Base-by-base conservation (phyloP, 495 filamentous ascomycete genomes). In the Xylaria scruposa region DNA sequence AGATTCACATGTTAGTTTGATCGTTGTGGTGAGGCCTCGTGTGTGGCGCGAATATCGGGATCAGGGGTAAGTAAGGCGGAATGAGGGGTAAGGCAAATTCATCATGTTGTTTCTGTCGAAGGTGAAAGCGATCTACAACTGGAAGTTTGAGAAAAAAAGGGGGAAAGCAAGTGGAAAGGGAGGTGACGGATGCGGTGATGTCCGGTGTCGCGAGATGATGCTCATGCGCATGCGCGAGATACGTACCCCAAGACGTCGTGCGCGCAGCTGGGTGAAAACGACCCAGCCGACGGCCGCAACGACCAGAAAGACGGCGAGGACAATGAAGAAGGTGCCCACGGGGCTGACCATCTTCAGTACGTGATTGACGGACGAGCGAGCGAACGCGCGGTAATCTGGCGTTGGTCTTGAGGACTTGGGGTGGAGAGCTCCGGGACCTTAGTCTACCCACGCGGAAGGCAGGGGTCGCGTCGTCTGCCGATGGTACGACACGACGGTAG, bases 211-310 rank as follows among this genome's bases (percentile, higher is more conserved):
- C 64, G 64, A 74, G 68, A 12, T 81, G 78, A 70, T 46, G 33
- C 56, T 38, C 8, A 38, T 59, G 56, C 31, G 31, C 31, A 60
- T 31, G 24, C 83, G 81, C 31, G 70, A 68, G 36, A 79, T 53
- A 83, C 85, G 76, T 80, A 87, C 85, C 56, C 91, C 91, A 46
- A 91, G 81, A 15, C 87, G 85, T 59, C 87, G 82, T 49, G 91
- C 91, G 71, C 88, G 88, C 53, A 89, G 74, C 71, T 90, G 89
- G 1, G 87, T 85, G 74, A 85, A 90, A 71, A 86, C 75, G 70
- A 90, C 73, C 82, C 84, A 91, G 64, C 81, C 86, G 65, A 81
- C 72, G 26, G 77, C 79, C 24, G 76, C 81, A 67, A 79, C 79
- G 58, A 88, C 42, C 53, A 88, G 74, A 64, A 87, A 70, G 68